Evolutionary conservation across 176 grass and related monocot genomes (phyloP).

Genomic region (Tillandsia leiboldiana): DNA sequence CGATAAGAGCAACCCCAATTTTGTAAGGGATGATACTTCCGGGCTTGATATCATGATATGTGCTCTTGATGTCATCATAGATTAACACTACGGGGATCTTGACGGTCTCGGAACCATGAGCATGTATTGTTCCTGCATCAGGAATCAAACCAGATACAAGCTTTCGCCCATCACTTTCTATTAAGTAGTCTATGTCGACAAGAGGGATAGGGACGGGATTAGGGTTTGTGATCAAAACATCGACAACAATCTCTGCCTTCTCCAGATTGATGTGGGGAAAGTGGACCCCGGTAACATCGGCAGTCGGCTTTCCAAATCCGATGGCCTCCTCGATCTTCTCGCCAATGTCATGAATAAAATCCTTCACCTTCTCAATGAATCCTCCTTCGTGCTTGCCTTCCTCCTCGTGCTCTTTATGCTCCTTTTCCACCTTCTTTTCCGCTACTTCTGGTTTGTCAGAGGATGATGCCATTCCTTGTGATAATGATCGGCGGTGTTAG

Average conservation of each 20-base stretch:
- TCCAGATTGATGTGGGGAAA: slow-evolving; percentile 50
- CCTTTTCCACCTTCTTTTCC: slow-evolving; percentile 27
- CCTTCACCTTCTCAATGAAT: slow-evolving; percentile 65
- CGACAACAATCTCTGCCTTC: slow-evolving; percentile 43
- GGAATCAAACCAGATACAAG: slow-evolving; percentile 59
- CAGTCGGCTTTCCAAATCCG: slow-evolving; percentile 47
- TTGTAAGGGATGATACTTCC: slow-evolving; percentile 95
- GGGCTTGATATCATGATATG: slow-evolving; percentile 60
- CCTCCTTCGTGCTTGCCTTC: slow-evolving; percentile 16
- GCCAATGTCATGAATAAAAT: slow-evolving; percentile 58
- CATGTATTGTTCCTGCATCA: slow-evolving; percentile 62
- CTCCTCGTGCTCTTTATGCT: neutral
- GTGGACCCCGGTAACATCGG: slow-evolving; percentile 39
- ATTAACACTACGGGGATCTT: slow-evolving; percentile 47
- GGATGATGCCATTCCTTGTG: slow-evolving; percentile 22
- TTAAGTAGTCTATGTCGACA: slow-evolving; percentile 48
- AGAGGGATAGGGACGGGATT: slow-evolving; percentile 68
- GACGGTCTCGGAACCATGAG: slow-evolving; percentile 51
- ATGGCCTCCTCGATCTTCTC: slow-evolving; percentile 62
- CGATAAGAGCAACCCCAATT: slow-evolving; percentile 59
- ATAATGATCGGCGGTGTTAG: neutral
- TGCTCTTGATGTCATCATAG: slow-evolving; percentile 53
- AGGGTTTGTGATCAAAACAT: slow-evolving; percentile 41
- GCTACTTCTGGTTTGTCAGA: slow-evolving; percentile 28
- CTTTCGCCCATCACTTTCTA: slow-evolving; percentile 56